Base-by-base conservation (phyloP, 768 basidiomycete genomes). In the Leccinum subtestaceum region DNA sequence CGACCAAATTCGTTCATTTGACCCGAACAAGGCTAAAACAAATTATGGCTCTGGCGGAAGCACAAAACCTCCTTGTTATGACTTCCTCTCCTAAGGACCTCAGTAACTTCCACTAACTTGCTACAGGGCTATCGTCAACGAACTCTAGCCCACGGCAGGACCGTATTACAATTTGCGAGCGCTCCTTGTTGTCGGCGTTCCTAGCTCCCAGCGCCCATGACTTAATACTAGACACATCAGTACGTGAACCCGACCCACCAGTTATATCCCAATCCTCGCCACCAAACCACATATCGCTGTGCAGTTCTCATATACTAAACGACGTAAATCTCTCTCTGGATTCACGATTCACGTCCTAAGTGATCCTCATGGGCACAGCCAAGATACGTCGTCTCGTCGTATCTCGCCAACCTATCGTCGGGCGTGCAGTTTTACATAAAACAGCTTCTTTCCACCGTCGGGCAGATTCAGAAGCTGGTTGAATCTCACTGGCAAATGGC, bases 1-100 rank as follows among this genome's bases (percentile, higher is more conserved):
- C 63, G 63, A 56, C 62, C 59, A 72, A 70, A 72, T 68, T 64
- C 54, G 60, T 67, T 45, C 34, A n/a, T 40, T 32, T 27, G 43
- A 50, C 25, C 63, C 63, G 63, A 64, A 62, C 60, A 65, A n/a
- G 27, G 17, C 25, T 27, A 45, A 11, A 45, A 12, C 19, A 45
- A 45, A 11, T 11, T 19, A 4, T 19, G 21, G 15, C 21, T 47
- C 46, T 47, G 46, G 23, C 23, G 21, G 47, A 13, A 45, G 43
- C 43, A 45, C 43, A 45, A 45, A 45, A 45, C 43, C 19, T 19
- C 43, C 43, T 43, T 43, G 5, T 45, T 45, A 45, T 45, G 19
- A 45, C 43, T 19, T 12, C 1, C 19, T 45, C 40, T 43, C 32
- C 32, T 34, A 11, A 5, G 32, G 29, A 29, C 36, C 36, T 38